Conservation (phyloP, 179 eudicot species). For the Camellia oleifera region DNA sequence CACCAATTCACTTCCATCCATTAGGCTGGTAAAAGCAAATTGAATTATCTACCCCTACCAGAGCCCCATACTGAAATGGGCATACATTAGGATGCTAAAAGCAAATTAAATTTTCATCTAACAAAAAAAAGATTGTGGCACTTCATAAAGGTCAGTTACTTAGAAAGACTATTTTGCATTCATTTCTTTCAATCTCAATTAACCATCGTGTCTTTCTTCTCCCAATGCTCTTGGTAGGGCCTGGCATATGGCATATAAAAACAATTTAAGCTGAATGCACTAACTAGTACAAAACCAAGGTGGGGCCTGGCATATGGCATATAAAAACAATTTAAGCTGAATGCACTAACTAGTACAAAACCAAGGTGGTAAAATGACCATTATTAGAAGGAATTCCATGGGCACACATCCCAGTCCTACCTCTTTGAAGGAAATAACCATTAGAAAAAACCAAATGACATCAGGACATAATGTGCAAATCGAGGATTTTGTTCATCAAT, state of each 20-base stretch:
- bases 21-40: too few species aligned
- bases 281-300: too few species aligned
- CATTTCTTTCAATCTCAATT: not conserved
- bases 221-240: too few species aligned
- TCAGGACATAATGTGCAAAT: not conserved
- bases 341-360: too few species aligned
- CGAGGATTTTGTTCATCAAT: not conserved
- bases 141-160: slow-evolving; percentile 9
- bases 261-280: too few species aligned
- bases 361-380: too few species aligned
- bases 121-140: not conserved
- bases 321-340: not conserved
- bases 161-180: not conserved
- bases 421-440: too few species aligned
- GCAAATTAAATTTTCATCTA: not conserved
- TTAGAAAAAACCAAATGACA: not conserved
- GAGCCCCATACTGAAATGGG: too few species aligned
- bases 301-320: not conserved
- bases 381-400: too few species aligned
- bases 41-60: too few species aligned
- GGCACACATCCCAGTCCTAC: too few species aligned
- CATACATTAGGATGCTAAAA: not conserved
- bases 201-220: not conserved
- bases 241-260: not conserved
- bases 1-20: not conserved